These are phyloP conservation scores for Malassezia cuniculi DNA, from an alignment of 1,284 basidiomycete genomes.

Conservation along the genomic window DNA sequence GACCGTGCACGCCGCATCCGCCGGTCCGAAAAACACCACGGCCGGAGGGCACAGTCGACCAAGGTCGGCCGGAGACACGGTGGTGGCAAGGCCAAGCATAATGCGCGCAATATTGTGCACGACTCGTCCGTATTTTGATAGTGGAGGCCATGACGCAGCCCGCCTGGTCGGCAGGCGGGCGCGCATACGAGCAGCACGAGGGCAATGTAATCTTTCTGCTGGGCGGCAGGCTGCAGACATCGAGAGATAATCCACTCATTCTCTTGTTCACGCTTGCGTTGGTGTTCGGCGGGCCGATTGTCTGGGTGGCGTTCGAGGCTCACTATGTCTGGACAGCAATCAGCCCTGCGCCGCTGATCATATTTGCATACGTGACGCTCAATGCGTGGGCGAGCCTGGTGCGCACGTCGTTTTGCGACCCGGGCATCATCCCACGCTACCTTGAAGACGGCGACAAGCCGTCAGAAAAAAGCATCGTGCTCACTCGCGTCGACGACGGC, in stretches of 20 bases:
- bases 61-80: constrained; percentile 50
- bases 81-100: constrained; percentile 51
- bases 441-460: constrained; percentile 26
- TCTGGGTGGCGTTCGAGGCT: constrained; percentile 36
- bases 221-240: background rate
- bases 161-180: no score
- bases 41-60: constrained; percentile 22
- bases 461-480: no score
- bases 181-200: background rate
- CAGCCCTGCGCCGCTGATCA: constrained; percentile 23
- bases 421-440: constrained; percentile 38
- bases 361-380: constrained; percentile 31
- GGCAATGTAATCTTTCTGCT: background rate
- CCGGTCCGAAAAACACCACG: constrained; percentile 24
- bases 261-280: constrained; percentile 20
- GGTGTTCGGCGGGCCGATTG: constrained; percentile 23
- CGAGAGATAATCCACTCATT: constrained; percentile 7
- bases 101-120: constrained; percentile 1
- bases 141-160: no score
- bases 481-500: constrained; percentile 16
- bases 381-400: constrained; percentile 28
- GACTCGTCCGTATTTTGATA: constrained; percentile 1
- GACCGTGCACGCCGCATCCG: constrained; percentile 23
- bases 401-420: constrained; percentile 33
- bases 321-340: constrained; percentile 24